These are phyloP conservation scores for Exophiala oligosperma DNA, from an alignment of 2,329 filamentous ascomycete genomes.

Conservation along the genomic window DNA sequence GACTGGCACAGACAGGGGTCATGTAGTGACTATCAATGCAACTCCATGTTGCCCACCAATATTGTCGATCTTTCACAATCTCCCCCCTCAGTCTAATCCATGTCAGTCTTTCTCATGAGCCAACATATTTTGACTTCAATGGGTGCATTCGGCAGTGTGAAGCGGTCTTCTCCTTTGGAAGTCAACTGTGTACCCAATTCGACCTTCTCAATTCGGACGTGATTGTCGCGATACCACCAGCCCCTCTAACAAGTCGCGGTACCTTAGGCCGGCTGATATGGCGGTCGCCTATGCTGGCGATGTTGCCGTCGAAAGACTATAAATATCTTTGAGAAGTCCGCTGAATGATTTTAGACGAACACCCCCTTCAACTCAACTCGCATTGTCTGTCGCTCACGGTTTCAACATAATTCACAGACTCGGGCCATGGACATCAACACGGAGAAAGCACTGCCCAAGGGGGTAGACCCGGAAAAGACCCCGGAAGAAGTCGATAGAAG, in stretches of 20 bases:
- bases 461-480: not conserved
- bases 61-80: not conserved
- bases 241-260: not conserved
- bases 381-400: no score
- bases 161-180: slow-evolving; percentile 6
- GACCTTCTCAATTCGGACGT: slow-evolving; percentile 8
- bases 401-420: not conserved
- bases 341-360: no score
- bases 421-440: slow-evolving; percentile 1
- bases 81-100: not conserved
- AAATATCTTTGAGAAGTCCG: no score
- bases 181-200: not conserved
- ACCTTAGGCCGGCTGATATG: not conserved
- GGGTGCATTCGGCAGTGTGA: not conserved
- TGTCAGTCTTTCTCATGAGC: not conserved
- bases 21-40: not conserved
- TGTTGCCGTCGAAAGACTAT: no score
- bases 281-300: not conserved
- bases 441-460: not conserved
- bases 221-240: slow-evolving; percentile 6
- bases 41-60: not conserved
- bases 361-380: no score
- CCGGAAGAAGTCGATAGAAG: not conserved
- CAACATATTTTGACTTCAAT: not conserved
- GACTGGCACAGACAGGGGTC: not conserved